Base-by-base conservation (phyloP, 441 rosid genomes). In the Rhodomyrtus psidioides region DNA sequence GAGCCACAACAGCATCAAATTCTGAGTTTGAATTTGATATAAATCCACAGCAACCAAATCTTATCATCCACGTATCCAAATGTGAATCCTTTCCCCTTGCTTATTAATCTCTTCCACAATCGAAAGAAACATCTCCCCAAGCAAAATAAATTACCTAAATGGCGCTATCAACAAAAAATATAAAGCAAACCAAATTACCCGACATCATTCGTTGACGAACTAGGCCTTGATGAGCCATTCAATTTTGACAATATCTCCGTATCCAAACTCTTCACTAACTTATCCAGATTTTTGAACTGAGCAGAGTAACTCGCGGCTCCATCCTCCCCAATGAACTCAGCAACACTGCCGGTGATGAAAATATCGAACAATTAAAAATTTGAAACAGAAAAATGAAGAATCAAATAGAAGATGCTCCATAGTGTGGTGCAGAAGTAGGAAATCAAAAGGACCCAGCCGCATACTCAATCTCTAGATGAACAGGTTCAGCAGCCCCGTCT, bases 381-480 rank as follows among this genome's bases (percentile, higher is more conserved):
- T 0, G 27, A 82, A 82, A 34, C 13, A 34, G 26, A 21, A 81
- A 26, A 46, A 85, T 34, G 53, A 28, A 44, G 53, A 81, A 28
- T 24, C 15, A 24, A 46, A 34, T 2, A 14, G 46, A 34, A 34
- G 76, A 34, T 34, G 76, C 46, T 65, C 76, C 46, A 34, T 19
- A 19, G 26, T 23, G 26, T 21, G 54, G 82, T 2, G 30, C 1
- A 49, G 84, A 54, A 57, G 39, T 16, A 6, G 49, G 6, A 56
- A 81, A 81, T 5, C 6, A 51, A 5, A 39, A 42, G 70, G 53
- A 83, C 81, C 62, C 53, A 65, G 26, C 19, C 76, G 24, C 94
- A 27, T 89, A 97, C 99, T 90, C 89, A 39, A 95, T 94, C 90
- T 94, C 96, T 6, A 93, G 91, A 93, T 95, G 95, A 44, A 91